Evolutionary conservation across 208 protist genomes (phyloP).

Genomic region (Acanthamoeba divionensis): DNA sequence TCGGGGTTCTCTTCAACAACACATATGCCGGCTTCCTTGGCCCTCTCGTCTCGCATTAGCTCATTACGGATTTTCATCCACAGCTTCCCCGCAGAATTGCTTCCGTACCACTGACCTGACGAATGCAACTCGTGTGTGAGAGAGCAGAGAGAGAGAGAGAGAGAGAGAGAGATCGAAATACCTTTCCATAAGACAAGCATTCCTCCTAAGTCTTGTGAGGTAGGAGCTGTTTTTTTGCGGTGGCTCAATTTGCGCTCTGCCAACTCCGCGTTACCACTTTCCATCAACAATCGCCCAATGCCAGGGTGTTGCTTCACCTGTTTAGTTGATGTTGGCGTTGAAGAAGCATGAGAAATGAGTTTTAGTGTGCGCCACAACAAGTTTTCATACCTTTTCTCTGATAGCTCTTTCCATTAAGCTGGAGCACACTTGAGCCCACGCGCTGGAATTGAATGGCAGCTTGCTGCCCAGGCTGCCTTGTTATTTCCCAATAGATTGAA

Average conservation of each 20-base stretch:
- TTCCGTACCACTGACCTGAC: conserved; percentile 22
- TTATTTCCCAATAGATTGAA: too few species aligned
- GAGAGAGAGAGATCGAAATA: too few species aligned
- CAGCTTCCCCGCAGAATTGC: conserved; percentile 15
- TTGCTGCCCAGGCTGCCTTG: conserved; percentile 46
- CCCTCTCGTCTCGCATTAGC: conserved; percentile 18
- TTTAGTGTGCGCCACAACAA: too few species aligned
- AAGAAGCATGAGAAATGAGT: not conserved
- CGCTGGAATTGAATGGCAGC: not conserved
- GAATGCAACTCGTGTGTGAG: not conserved
- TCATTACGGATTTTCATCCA: conserved; percentile 38
- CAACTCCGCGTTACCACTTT: not conserved
- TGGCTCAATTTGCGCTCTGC: conserved; percentile 47
- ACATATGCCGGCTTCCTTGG: not conserved
- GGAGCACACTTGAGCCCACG: not conserved
- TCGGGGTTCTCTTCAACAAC: not conserved
- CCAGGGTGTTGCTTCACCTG: not conserved
- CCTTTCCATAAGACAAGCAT: conserved; percentile 42
- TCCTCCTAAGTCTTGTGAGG: not conserved
- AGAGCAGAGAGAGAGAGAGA: not conserved
- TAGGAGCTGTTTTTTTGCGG: conserved; percentile 17
- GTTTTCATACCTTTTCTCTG: not conserved
- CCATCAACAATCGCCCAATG: not conserved
- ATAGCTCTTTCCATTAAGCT: not conserved
- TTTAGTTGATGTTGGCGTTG: not conserved